Evolutionary conservation across 2,329 filamentous ascomycete species (phyloP).

Genomic region (Mycogone perniciosa): DNA sequence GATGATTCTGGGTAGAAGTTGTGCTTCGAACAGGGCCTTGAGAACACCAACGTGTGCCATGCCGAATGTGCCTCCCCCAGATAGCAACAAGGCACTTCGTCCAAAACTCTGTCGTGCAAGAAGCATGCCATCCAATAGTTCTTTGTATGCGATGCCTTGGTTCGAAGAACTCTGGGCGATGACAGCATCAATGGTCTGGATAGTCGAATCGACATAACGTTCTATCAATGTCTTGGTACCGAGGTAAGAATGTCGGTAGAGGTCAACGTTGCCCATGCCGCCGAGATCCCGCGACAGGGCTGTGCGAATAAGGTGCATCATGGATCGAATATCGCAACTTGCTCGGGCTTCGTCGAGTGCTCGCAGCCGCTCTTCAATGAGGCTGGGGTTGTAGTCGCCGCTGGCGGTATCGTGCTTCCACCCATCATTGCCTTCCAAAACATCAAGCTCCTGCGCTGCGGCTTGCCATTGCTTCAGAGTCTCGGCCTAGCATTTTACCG

Average conservation of each 20-base stretch:
- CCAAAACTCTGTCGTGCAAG: constrained; percentile 74
- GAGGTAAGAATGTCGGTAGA: constrained; percentile 79
- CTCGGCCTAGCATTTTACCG: constrained; percentile 47
- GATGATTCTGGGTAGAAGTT: constrained; percentile 75
- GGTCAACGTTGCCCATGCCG: constrained; percentile 73
- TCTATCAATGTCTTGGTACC: constrained; percentile 87
- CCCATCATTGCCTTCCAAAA: constrained; percentile 68
- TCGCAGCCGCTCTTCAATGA: constrained; percentile 63
- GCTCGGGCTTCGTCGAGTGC: constrained; percentile 69
- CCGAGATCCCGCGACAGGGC: constrained; percentile 74
- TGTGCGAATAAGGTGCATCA: constrained; percentile 77
- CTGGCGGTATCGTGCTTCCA: constrained; percentile 65
- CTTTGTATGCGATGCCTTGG: constrained; percentile 51
- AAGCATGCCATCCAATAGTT: constrained; percentile 61
- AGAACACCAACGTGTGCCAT: constrained; percentile 89
- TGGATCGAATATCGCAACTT: constrained; percentile 64
- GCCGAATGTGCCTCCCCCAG: constrained; percentile 81
- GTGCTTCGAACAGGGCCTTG: constrained; percentile 69
- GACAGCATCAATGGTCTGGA: constrained; percentile 66
- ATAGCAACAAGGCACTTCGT: constrained; percentile 74
- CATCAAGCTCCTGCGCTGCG: constrained; percentile 71
- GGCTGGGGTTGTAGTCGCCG: constrained; percentile 63
- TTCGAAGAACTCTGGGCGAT: constrained; percentile 53
- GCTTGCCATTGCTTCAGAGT: constrained; percentile 66
- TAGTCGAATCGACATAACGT: constrained; percentile 72